These are phyloP conservation scores for Schizochytrium sp. DNA, from an alignment of 108 stramenopile species.

Conservation along the genomic window DNA sequence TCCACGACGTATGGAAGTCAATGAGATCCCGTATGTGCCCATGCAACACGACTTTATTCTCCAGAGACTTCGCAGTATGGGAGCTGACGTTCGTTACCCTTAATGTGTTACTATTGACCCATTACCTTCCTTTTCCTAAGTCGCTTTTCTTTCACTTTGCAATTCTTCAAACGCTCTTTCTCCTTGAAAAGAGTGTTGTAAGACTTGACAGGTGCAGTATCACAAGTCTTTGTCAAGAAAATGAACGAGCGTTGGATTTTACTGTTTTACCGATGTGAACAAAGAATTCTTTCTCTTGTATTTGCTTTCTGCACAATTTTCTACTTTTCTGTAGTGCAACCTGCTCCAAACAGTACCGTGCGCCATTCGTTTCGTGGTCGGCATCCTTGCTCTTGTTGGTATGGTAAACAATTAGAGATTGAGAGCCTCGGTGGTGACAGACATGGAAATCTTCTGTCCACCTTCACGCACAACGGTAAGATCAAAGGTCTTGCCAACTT, in stretches of 20 bases:
- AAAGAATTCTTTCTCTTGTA: too few species aligned
- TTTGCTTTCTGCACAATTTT: too few species aligned
- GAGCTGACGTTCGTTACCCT: background rate
- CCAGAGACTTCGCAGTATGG: background rate
- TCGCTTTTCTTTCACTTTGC: background rate
- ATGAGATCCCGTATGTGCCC: background rate
- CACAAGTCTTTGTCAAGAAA: too few species aligned
- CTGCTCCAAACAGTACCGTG: too few species aligned
- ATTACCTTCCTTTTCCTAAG: background rate
- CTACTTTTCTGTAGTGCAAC: too few species aligned
- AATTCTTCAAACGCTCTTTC: background rate
- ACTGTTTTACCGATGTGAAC: too few species aligned
- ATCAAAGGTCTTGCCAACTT: constrained; percentile 6
- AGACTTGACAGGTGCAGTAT: too few species aligned
- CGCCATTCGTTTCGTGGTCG: too few species aligned
- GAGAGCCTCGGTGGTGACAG: background rate
- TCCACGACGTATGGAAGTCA: background rate
- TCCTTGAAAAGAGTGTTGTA: background rate
- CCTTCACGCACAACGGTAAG: background rate
- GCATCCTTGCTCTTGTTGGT: background rate
- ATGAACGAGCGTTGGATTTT: too few species aligned
- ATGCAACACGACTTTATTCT: background rate
- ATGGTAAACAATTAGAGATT: background rate
- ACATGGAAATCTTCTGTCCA: background rate
- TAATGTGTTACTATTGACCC: background rate